Conservation (phyloP, 2,329 filamentous ascomycete genomes). For the Pseudogymnoascus verrucosus region DNA sequence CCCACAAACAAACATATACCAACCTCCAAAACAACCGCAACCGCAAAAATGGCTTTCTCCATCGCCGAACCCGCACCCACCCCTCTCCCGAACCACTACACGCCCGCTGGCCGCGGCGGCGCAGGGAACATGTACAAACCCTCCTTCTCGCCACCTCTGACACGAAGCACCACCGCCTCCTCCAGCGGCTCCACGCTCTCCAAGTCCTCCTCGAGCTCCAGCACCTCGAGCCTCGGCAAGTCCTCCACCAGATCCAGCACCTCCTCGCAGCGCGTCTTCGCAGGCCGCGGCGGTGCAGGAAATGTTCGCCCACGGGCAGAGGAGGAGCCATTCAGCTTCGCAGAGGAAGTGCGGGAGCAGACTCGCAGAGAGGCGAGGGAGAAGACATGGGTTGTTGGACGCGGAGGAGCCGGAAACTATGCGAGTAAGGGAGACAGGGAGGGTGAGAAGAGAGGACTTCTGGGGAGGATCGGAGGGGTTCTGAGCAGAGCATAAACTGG, state of each 20-base stretch:
- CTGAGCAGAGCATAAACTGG: neutral
- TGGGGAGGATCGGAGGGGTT: neutral
- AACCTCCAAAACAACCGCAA: neutral
- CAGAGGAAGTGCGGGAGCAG: slow-evolving; percentile 26
- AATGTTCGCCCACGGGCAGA: slow-evolving; percentile 24
- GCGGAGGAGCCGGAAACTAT: slow-evolving; percentile 27
- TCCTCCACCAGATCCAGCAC: slow-evolving; percentile 17
- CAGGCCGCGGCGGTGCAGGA: slow-evolving; percentile 26
- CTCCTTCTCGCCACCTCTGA: neutral
- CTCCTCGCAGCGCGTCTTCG: neutral
- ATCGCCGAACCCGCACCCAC: slow-evolving; percentile 28
- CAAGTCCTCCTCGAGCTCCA: slow-evolving; percentile 21
- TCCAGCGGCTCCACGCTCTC: slow-evolving; percentile 24
- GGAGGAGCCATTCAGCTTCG: slow-evolving; percentile 26
- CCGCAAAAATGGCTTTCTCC: neutral
- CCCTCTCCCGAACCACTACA: slow-evolving; percentile 18
- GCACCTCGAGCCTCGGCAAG: slow-evolving; percentile 2
- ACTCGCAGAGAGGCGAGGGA: slow-evolving; percentile 22
- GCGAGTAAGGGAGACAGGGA: slow-evolving; percentile 2
- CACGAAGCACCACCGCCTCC: slow-evolving; percentile 12
- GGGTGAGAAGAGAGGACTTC: neutral
- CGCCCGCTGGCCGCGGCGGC: slow-evolving; percentile 26
- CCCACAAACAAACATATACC: neutral
- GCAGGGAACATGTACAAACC: slow-evolving; percentile 27
- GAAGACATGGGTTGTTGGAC: slow-evolving; percentile 23